These are phyloP conservation scores for Stereocaulon alpinum DNA, from an alignment of 495 filamentous ascomycete genomes.

Conservation along the genomic window DNA sequence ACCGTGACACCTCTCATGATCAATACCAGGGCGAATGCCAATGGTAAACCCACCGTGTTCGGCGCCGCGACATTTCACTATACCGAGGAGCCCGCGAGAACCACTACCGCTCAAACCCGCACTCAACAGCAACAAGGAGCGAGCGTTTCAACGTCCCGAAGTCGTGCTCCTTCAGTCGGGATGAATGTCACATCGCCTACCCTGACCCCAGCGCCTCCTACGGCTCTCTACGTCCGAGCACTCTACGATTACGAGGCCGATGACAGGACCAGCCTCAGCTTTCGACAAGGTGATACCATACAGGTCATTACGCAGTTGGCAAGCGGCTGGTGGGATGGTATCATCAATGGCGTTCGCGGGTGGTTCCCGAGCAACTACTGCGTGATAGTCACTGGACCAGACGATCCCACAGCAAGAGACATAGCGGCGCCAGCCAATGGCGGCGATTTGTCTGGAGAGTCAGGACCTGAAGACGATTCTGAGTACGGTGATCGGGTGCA, in stretches of 20 bases:
- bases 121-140: slow-evolving; percentile 13
- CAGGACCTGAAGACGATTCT: slow-evolving; percentile 50
- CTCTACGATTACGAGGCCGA: slow-evolving; percentile 97
- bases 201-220: slow-evolving; percentile 37
- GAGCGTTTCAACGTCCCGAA: slow-evolving; percentile 21
- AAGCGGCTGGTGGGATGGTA: slow-evolving; percentile 98
- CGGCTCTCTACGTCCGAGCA: slow-evolving; percentile 85
- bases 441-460: slow-evolving; percentile 48
- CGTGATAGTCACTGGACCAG: slow-evolving; percentile 62
- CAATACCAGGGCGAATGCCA: slow-evolving; percentile 17
- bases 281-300: slow-evolving; percentile 89
- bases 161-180: slow-evolving; percentile 27
- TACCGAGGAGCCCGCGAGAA: slow-evolving; percentile 33
- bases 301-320: slow-evolving; percentile 96
- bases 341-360: slow-evolving; percentile 83
- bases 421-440: slow-evolving; percentile 31
- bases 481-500: slow-evolving; percentile 58
- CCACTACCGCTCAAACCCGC: slow-evolving; percentile 22
- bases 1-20: slow-evolving; percentile 14
- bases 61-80: slow-evolving; percentile 37
- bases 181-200: slow-evolving; percentile 58
- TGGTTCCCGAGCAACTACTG: slow-evolving; percentile 99
- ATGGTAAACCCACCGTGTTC: slow-evolving; percentile 18
- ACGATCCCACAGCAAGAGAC: slow-evolving; percentile 43
- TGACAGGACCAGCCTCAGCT: slow-evolving; percentile 92